A percentile compares a stretch with the other conserved stretches of the same genome.
phyloP scores from a whole-genome alignment of 169 alveolate genomes.

The Cryptosporidium ubiquitum region DNA sequence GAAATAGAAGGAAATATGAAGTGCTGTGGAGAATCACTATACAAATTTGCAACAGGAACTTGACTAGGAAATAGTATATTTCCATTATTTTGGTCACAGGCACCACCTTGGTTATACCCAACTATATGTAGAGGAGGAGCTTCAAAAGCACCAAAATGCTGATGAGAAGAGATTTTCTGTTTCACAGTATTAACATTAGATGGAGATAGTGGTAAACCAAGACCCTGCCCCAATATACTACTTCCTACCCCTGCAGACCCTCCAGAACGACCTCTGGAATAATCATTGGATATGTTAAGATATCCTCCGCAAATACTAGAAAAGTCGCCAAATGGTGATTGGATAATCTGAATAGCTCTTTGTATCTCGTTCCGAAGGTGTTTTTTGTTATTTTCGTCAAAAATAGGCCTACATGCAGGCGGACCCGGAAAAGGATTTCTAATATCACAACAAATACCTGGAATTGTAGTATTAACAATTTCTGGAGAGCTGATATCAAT shows the following conservation, averaged over 20 bases:
- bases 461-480: slow-evolving; percentile 24
- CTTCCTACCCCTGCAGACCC: neutral
- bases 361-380: slow-evolving; percentile 35
- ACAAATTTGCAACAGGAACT: slow-evolving; percentile 3
- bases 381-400: slow-evolving; percentile 35
- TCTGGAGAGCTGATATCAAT: slow-evolving; percentile 73
- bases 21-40: neutral
- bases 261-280: neutral
- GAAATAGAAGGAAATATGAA: neutral
- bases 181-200: neutral
- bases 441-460: slow-evolving; percentile 66
- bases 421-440: slow-evolving; percentile 72
- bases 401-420: slow-evolving; percentile 70
- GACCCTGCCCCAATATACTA: neutral
- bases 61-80: neutral
- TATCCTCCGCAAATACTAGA: slow-evolving; percentile 66
- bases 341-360: slow-evolving; percentile 68
- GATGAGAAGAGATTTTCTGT: neutral
- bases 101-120: neutral
- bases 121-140: neutral
- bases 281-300: slow-evolving; percentile 16
- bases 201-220: neutral
- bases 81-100: neutral
- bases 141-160: neutral
- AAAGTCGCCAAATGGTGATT: slow-evolving; percentile 64